Evolutionary conservation across 2,329 filamentous ascomycete species (phyloP), one percentile per base, ranked within the genome.

Genomic region (Fusarium sp.): DNA sequence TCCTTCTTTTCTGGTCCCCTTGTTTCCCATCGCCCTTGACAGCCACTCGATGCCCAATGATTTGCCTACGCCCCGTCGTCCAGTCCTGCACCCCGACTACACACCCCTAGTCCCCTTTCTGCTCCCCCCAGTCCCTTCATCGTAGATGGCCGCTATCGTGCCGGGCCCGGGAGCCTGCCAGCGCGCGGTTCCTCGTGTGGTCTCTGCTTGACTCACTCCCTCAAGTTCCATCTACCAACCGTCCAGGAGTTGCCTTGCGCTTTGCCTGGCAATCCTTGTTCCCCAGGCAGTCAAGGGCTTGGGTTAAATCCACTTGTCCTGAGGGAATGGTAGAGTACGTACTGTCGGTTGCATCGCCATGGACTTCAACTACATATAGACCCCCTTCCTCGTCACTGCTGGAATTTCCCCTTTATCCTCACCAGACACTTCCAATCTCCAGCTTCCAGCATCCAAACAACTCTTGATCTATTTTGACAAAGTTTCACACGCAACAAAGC

Each of bases 31-130:
- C 25, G 34, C 40, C 44, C 38, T 69, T 33, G 51, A 62, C 40
- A 42, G 54, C 58, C 70, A 60, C 60, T 69, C 71, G 72, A 58
- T 74, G 61, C 72, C 72, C 72, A 74, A 74, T 74, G 68, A 58
- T 74, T 72, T 63, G 62, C 36, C 60, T 63, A 70, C 57, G 71
- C 71, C 70, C 61, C 59, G 58, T 62, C 44, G 33, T 64, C 31
- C 55, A 59, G 64, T 67, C 31, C 55, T 65, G 64, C 61, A 70
- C 67, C 68, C 68, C 64, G 40, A 53, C 65, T 62, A 38, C 65
- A 65, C 64, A 49, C 68, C 64, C 68, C 70, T 44, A 25, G 44
- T 46, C 34, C 42, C 14, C 55, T 50, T 46, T 4, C 44, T 10
- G 1, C 27, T 29, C 49, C 66, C 69, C 18, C 38, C 38, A 42